phyloP scores from a whole-genome alignment of 192 early-diverging fungal genomes.

The Coemansia biformis region DNA sequence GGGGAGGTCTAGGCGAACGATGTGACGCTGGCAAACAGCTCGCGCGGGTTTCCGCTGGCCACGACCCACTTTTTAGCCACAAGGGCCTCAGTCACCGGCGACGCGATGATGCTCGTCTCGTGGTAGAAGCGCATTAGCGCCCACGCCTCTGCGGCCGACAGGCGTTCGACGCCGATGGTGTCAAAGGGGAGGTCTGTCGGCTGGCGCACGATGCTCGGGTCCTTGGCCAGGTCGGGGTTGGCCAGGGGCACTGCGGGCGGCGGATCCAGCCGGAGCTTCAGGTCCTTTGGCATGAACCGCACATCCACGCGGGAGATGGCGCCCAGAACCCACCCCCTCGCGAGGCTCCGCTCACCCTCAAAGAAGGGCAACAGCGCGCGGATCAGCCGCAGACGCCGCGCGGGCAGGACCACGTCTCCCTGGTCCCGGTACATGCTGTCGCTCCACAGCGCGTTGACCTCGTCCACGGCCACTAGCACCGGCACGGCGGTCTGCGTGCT shows the following conservation, averaged over 20 bases:
- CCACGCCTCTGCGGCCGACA: slow-evolving; percentile 32
- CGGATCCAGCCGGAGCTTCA: slow-evolving; percentile 26
- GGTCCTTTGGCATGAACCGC: slow-evolving; percentile 31
- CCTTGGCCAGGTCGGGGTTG: slow-evolving; percentile 27
- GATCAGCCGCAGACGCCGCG: slow-evolving; percentile 31
- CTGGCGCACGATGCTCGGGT: neutral
- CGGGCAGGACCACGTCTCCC: slow-evolving; percentile 24
- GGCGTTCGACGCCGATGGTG: slow-evolving; percentile 11
- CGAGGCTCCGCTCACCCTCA: slow-evolving; percentile 18
- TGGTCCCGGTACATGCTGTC: slow-evolving; percentile 34
- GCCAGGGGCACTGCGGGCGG: slow-evolving; percentile 19
- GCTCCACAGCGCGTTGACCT: slow-evolving; percentile 46
- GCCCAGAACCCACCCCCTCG: slow-evolving; percentile 36
- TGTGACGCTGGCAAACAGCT: slow-evolving; percentile 39
- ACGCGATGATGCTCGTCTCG: slow-evolving; percentile 13
- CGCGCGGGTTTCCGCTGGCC: slow-evolving; percentile 44
- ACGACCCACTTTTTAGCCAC: slow-evolving; percentile 43
- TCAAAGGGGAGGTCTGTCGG: slow-evolving; percentile 20
- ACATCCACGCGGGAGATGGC: slow-evolving; percentile 31
- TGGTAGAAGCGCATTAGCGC: slow-evolving; percentile 44
- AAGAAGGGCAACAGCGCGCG: slow-evolving; percentile 37
- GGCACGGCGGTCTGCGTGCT: slow-evolving; percentile 40
- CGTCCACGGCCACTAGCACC: slow-evolving; percentile 40
- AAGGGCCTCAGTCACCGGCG: slow-evolving; percentile 24
- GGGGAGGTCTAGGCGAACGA: slow-evolving; percentile 31